phyloP scores from a whole-genome alignment of 352 stramenopile species.

The Pythium aquatile region DNA sequence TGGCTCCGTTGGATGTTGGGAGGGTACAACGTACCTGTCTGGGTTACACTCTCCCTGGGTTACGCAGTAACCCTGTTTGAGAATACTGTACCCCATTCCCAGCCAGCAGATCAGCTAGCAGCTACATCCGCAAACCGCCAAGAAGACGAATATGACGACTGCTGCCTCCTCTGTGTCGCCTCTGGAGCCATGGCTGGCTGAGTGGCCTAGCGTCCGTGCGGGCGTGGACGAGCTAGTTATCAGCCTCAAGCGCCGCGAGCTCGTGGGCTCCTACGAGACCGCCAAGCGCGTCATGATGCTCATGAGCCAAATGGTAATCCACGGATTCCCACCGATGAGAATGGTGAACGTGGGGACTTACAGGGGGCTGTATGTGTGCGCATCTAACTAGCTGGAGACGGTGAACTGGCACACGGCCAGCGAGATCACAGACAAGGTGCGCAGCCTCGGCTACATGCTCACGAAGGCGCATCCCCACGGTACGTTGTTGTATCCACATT shows the following conservation, averaged over 20 bases:
- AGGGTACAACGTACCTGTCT: neutral
- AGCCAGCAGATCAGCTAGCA: constrained; percentile 2
- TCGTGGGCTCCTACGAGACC: constrained; percentile 79
- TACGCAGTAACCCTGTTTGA: neutral
- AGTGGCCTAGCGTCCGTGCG: constrained; percentile 71
- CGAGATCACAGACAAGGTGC: constrained; percentile 86
- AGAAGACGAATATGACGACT: constrained; percentile 3
- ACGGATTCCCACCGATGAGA: neutral
- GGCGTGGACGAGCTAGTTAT: constrained; percentile 75
- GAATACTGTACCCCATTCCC: constrained; percentile 3
- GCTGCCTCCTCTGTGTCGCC: constrained; percentile 2
- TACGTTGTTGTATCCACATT: constrained; percentile 10
- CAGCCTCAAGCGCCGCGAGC: constrained; percentile 76
- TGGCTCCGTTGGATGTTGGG: neutral
- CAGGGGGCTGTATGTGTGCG: neutral
- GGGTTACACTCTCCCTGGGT: neutral
- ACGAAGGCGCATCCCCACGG: constrained; percentile 74
- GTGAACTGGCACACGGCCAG: constrained; percentile 75
- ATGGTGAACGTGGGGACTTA: neutral
- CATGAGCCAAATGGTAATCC: constrained; percentile 65
- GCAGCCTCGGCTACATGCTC: constrained; percentile 76
- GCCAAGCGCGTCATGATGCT: constrained; percentile 76
- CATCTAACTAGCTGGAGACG: constrained; percentile 54
- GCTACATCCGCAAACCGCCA: neutral
- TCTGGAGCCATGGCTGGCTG: constrained; percentile 69